Conservation (phyloP, 345 rosid species). For the Ricinus communis region DNA sequence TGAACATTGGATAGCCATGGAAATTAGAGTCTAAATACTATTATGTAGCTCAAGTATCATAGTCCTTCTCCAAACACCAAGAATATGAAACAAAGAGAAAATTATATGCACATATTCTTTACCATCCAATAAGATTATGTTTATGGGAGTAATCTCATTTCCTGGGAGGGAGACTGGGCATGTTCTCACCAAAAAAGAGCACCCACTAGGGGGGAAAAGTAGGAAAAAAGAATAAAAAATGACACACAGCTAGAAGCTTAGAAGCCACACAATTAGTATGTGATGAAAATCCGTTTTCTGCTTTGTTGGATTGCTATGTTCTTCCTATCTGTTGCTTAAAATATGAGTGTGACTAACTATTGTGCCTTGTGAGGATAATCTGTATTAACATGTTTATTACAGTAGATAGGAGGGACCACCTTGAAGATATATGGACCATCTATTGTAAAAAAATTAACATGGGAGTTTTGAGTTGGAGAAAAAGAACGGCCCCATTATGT, state of each 20-base stretch:
- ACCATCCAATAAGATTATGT: too few species aligned
- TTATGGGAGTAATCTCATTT: too few species aligned
- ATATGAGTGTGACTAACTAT: background rate
- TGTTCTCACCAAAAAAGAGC: too few species aligned
- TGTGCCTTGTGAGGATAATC: background rate
- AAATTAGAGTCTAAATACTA: too few species aligned
- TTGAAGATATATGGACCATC: background rate
- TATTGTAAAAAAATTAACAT: background rate
- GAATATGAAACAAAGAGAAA: too few species aligned
- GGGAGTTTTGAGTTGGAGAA: background rate
- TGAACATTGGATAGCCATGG: too few species aligned
- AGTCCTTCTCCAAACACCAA: too few species aligned
- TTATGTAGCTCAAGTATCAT: too few species aligned
- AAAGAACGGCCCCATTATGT: background rate
- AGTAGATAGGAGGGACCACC: constrained; percentile 12
- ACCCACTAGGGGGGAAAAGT: background rate
- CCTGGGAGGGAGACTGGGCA: too few species aligned
- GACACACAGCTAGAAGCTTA: background rate
- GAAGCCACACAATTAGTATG: background rate
- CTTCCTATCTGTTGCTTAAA: background rate
- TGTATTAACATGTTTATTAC: background rate
- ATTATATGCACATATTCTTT: too few species aligned
- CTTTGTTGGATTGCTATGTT: constrained; percentile 5
- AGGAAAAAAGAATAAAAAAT: background rate
- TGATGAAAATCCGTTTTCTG: background rate